These are phyloP conservation scores for Fraxinus pennsylvanica DNA, from an alignment of 257 asterid species.

Conservation along the genomic window DNA sequence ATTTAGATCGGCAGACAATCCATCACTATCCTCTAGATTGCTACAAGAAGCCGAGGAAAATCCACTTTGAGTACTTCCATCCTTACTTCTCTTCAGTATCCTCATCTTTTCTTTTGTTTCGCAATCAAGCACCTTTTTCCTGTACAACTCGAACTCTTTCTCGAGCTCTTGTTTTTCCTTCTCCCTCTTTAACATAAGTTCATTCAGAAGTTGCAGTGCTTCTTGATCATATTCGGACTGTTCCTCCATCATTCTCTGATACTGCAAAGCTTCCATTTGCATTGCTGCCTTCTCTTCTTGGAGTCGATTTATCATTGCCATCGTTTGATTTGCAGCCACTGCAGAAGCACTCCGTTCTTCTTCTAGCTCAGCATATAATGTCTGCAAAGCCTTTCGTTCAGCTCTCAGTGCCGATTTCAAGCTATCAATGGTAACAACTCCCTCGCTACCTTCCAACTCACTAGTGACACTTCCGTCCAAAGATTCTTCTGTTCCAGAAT, in stretches of 20 bases:
- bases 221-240: constrained; percentile 98
- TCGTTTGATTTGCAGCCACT: constrained; percentile 86
- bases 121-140: constrained; percentile 66
- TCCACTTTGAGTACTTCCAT: constrained; percentile 63
- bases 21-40: constrained; percentile 84
- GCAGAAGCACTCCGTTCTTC: constrained; percentile 97
- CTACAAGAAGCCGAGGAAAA: constrained; percentile 78
- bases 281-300: constrained; percentile 97
- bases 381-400: constrained; percentile 74
- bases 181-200: constrained; percentile 90
- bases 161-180: constrained; percentile 86
- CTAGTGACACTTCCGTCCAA: constrained; percentile 85
- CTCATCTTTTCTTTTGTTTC: constrained; percentile 63
- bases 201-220: constrained; percentile 89
- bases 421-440: constrained; percentile 53
- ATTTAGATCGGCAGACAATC: constrained; percentile 66
- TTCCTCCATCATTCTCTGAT: constrained; percentile 99
- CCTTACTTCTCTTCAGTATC: constrained; percentile 50
- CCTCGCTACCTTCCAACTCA: constrained; percentile 75
- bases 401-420: constrained; percentile 65
- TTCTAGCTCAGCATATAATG: constrained; percentile 74
- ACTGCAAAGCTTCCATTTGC: constrained; percentile 99
- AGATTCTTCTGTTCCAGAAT: constrained; percentile 71
- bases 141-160: constrained; percentile 55
- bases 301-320: constrained; percentile 97